Percentiles rank a stretch among this genome's conserved stretches.
Evolutionary conservation across 331 rosid species (phyloP).

Genomic region (Acacia concinna): DNA sequence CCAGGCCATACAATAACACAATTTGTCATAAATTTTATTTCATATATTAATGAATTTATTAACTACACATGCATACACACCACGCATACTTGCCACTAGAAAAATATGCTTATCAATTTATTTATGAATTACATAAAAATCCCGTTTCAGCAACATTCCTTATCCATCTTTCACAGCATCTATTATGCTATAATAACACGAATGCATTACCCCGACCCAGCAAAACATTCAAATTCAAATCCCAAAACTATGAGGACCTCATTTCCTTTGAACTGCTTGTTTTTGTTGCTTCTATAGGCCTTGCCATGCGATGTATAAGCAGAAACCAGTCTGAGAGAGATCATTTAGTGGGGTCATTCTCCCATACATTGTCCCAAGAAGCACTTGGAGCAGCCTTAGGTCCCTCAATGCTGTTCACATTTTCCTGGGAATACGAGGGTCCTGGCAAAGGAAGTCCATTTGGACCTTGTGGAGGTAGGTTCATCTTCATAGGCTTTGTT

Average conservation of each 20-base stretch:
- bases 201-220: not conserved
- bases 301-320: slow-evolving; percentile 23
- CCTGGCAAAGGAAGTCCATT: slow-evolving; percentile 54
- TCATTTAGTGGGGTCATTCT: slow-evolving; percentile 42
- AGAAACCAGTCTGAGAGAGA: slow-evolving; percentile 8
- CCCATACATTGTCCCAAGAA: slow-evolving; percentile 95
- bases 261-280: slow-evolving; percentile 1
- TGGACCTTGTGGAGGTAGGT: slow-evolving; percentile 46
- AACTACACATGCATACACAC: not conserved
- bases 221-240: slow-evolving; percentile 28
- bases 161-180: not conserved
- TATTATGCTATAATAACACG: not conserved
- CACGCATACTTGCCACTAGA: not conserved
- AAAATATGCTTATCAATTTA: not conserved
- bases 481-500: slow-evolving; percentile 46
- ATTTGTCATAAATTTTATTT: not conserved
- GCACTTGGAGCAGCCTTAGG: slow-evolving; percentile 68
- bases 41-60: not conserved
- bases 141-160: not conserved
- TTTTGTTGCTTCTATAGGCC: slow-evolving; percentile 28
- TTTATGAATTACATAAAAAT: not conserved
- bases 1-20: too few species aligned
- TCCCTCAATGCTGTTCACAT: slow-evolving; percentile 63
- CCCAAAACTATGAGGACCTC: slow-evolving; percentile 16
- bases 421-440: slow-evolving; percentile 22